Evolutionary conservation across 139 green algal genomes (phyloP).

Genomic region (Diplosphaera chodatii): DNA sequence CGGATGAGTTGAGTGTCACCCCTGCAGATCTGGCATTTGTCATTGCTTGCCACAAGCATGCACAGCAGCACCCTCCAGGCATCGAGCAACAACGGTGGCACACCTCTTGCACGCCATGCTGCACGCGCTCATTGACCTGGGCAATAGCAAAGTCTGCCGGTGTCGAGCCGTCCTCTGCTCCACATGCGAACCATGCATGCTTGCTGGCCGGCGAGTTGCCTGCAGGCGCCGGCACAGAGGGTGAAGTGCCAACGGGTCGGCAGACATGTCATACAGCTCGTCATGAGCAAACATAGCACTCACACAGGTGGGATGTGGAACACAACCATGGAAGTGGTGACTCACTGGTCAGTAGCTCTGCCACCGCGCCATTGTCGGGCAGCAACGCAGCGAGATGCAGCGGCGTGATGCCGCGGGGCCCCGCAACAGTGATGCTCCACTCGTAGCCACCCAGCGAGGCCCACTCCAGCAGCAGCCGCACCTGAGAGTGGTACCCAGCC

Average conservation of each 20-base stretch:
- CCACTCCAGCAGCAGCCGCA: slow-evolving; percentile 23
- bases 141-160: slow-evolving; percentile 26
- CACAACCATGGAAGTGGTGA: background rate
- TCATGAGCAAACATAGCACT: no score
- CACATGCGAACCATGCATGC: slow-evolving; percentile 16
- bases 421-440: slow-evolving; percentile 16
- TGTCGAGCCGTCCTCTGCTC: slow-evolving; percentile 27
- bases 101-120: no score
- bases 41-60: no score
- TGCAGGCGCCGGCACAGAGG: no score
- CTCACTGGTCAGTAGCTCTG: slow-evolving; percentile 23
- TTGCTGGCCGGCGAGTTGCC: background rate
- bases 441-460: slow-evolving; percentile 6
- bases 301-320: no score
- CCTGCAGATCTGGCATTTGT: no score
- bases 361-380: slow-evolving; percentile 23
- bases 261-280: no score
- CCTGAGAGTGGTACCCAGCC: no score
- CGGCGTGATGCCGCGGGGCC: slow-evolving; percentile 26
- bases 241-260: no score
- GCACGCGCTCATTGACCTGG: background rate
- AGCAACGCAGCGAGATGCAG: slow-evolving; percentile 43
- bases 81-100: no score
- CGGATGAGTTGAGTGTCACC: no score
- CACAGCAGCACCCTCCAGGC: no score